These are phyloP conservation scores for Gynandropsis gynandra DNA, from an alignment of 345 rosid species.

Conservation along the genomic window DNA sequence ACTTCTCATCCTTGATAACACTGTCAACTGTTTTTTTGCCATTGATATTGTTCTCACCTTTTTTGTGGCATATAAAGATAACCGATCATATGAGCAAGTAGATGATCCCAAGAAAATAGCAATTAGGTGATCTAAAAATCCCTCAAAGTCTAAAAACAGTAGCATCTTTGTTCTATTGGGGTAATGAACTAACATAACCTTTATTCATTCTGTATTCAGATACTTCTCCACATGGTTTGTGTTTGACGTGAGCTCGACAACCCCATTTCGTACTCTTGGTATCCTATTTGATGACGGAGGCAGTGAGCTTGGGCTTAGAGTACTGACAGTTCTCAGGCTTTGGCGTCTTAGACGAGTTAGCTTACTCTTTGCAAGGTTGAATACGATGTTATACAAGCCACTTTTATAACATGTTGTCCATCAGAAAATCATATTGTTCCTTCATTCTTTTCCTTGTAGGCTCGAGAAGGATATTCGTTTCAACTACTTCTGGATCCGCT, in stretches of 20 bases:
- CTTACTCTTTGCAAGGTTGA: conserved; percentile 46
- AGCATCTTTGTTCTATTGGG: no score
- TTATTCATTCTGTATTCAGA: background rate
- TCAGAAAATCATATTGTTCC: background rate
- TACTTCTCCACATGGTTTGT: conserved; percentile 40
- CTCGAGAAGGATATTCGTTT: conserved; percentile 70
- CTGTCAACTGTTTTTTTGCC: conserved; percentile 57
- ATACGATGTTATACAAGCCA: background rate
- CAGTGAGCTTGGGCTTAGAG: conserved; percentile 46
- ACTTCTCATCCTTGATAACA: conserved; percentile 47
- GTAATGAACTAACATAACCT: no score
- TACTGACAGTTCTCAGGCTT: conserved; percentile 70
- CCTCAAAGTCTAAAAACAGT: background rate
- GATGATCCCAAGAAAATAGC: conserved; percentile 55
- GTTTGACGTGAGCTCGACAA: conserved; percentile 57
- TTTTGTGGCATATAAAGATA: conserved; percentile 85
- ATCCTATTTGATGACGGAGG: conserved; percentile 32
- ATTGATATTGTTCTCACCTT: conserved; percentile 70
- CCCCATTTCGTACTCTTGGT: conserved; percentile 50
- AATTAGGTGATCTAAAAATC: conserved; percentile 36
- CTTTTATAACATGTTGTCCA: background rate
- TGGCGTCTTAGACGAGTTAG: conserved; percentile 94
- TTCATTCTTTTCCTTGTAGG: conserved; percentile 34
- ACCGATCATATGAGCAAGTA: conserved; percentile 49
- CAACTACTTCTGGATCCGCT: conserved; percentile 61